Evolutionary conservation across 23 red algal genomes (phyloP), one percentile per base, ranked within the genome.

Genomic region (Gracilaria gracilis): DNA sequence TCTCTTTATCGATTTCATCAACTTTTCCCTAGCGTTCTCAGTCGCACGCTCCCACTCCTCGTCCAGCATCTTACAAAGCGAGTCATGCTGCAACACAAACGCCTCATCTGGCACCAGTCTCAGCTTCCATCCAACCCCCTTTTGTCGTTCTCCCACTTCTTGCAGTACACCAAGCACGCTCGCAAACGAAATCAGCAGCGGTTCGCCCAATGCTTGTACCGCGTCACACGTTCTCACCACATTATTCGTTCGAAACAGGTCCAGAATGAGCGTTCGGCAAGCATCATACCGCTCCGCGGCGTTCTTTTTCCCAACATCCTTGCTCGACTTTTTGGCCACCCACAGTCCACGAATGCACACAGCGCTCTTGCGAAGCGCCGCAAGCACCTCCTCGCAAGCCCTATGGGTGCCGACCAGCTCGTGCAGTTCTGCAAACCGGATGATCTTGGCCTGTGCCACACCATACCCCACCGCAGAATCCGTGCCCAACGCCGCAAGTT

Each of bases 91-190:
- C 69, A 33, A 20, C 24, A 80, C 70, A 65, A 89, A 89, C 33
- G 57, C 11, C 12, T 79, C 35, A 20, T 79, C 85, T 20, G 53
- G 31, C 0, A 74, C 85, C 32, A 75, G 53, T n/a, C 74, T 48
- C 33, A 89, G 57, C 36, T 77, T 34, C 85, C 85, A 89, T 44
- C 85, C 85, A 54, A 89, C 39, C 17, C 85, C 85, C 34, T 39
- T 78, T 47, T 80, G 48, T 35, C 48, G 16, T 15, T 89, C 85
- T 53, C 62, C 85, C 7, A 89, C 85, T 79, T 89, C 85, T 37
- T 59, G 42, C 20, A 89, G 29, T 19, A 89, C 75, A 29, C 62
- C 25, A 8, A 78, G 51, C 21, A 89, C 53, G 20, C 50, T 79
- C 4, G 40, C 67, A 19, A 74, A 47, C 21, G 69, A 74, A 29